phyloP scores from a whole-genome alignment of 768 basidiomycete species.

The Leccinellum luteum region DNA sequence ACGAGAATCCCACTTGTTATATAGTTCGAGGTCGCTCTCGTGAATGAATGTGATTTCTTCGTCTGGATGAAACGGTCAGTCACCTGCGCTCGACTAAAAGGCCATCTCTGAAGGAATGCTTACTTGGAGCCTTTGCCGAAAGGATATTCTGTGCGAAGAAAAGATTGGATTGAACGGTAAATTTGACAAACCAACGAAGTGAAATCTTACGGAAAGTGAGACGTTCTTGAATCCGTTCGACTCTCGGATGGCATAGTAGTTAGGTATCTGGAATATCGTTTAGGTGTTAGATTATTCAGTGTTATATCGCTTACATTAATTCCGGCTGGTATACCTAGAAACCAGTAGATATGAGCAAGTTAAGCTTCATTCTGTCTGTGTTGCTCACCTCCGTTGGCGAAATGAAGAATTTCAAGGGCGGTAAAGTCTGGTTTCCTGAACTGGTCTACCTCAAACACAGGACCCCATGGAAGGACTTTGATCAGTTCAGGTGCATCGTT shows the following conservation, averaged over 20 bases:
- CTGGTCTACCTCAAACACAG: conserved; percentile 60
- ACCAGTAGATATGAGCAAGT: not conserved
- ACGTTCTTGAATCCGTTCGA: conserved; percentile 88
- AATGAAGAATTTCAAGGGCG: conserved; percentile 77
- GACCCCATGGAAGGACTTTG: conserved; percentile 81
- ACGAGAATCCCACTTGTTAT: conserved; percentile 72
- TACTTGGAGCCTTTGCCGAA: conserved; percentile 83
- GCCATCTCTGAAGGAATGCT: conserved; percentile 9
- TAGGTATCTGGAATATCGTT: conserved; percentile 59
- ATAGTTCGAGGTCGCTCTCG: conserved; percentile 70
- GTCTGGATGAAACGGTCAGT: conserved; percentile 36
- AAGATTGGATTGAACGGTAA: not conserved
- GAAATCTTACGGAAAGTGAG: conserved; percentile 62
- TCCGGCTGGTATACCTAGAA: conserved; percentile 75
- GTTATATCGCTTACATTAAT: conserved; percentile 59
- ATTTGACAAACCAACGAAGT: not conserved
- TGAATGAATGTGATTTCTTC: conserved; percentile 82
- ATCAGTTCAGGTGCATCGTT: conserved; percentile 74
- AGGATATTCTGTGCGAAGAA: conserved; percentile 63
- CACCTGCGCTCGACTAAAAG: not conserved
- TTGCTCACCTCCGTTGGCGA: conserved; percentile 73
- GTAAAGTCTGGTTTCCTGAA: conserved; percentile 90
- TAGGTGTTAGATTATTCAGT: not conserved
- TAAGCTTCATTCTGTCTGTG: not conserved
- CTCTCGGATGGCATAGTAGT: conserved; percentile 84